Evolutionary conservation across 106 monocot genomes (phyloP), one percentile per base, ranked within the genome.

Genomic region (Dioscorea dumetorum): DNA sequence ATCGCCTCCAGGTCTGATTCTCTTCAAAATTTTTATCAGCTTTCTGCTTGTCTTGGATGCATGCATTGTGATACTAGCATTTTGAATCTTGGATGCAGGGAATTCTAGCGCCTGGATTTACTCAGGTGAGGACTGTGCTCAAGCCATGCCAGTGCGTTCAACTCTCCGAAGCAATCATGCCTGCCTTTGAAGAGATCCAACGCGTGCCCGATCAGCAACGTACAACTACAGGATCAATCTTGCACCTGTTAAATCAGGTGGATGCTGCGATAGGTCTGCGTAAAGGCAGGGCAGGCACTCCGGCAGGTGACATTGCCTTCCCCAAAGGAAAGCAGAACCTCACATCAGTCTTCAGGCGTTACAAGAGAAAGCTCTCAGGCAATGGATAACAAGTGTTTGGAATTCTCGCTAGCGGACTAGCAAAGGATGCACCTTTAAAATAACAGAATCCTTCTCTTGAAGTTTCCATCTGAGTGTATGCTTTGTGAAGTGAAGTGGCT

Each of bases 311-410:
- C 66, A 82, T 95, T 66, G 95, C 95, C 50, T 95, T 95, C 68
- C 95, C 95, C 6, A 91, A 95, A 72, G 95, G 95, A 16, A 95
- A 95, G 67, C 91, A 95, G 59, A 95, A 95, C 72, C 63, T 95
- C 60, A 81, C 79, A 5, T 95, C 95, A 4, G 95, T 95, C 17
- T 63, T 95, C 54, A 95, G 91, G 67, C 80, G 95, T 18, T 95
- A 95, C 73, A 95, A 84, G 70, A 80, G 88, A 7, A 78, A 85
- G 16, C 74, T 95, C 24, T 64, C 66, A 13, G 83, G 60, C 81
- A 91, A 91, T 41, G 41, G 9, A 2, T 41, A 10, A 41, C 41
- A 3, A 41, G 10, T 41, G 41, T 41, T 41, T 3, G 28, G 28
- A 28, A 28, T 28, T 28, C 28, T 28, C 28, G 3, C 7, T 3